Conservation (phyloP, 176 grass and related monocot genomes). For the Metroxylon sagu region DNA sequence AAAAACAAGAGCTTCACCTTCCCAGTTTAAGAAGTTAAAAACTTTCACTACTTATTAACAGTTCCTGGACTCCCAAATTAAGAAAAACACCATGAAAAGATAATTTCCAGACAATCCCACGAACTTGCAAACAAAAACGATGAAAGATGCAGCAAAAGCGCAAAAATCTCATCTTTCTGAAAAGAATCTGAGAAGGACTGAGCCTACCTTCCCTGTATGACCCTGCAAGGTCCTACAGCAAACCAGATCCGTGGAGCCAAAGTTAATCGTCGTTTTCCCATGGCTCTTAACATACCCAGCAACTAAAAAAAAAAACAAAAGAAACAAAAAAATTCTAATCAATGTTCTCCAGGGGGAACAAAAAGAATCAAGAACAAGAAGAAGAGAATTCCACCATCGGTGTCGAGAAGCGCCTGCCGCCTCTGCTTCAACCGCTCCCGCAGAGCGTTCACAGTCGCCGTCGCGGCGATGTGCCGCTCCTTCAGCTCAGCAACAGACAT, state of each 20-base stretch:
- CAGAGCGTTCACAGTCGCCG: conserved; percentile 58
- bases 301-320: conserved; percentile 32
- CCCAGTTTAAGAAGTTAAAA: too few species aligned
- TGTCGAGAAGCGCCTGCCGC: conserved; percentile 74
- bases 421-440: conserved; percentile 58
- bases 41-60: too few species aligned
- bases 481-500: conserved; percentile 86
- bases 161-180: too few species aligned
- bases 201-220: conserved; percentile 76
- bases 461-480: conserved; percentile 62
- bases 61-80: too few species aligned
- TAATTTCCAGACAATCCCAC: too few species aligned
- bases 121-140: too few species aligned
- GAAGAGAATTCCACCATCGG: conserved; percentile 43
- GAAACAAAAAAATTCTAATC: background rate
- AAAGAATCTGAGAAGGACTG: too few species aligned
- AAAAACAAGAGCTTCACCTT: too few species aligned
- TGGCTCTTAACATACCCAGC: conserved; percentile 63
- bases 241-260: conserved; percentile 84
- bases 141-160: too few species aligned
- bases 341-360: background rate
- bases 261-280: conserved; percentile 57
- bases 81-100: too few species aligned
- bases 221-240: conserved; percentile 91
- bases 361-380: background rate